Conservation (phyloP, 139 green algal species). For the Haematococcus sp. region DNA sequence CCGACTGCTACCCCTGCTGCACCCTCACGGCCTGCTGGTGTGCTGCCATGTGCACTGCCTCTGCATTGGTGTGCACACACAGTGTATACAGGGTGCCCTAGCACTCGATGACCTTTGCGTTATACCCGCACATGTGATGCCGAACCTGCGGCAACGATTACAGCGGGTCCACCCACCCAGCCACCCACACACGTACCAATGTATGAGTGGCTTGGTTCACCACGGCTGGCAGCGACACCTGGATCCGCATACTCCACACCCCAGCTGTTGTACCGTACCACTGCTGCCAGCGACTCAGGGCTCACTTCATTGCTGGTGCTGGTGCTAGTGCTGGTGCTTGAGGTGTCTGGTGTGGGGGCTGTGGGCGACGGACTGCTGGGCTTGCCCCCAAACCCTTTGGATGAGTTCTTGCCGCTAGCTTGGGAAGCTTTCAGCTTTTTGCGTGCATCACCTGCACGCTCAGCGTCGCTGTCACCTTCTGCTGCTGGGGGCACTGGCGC, state of each 20-base stretch:
- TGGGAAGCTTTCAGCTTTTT: not conserved
- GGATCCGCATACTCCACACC: conserved; percentile 18
- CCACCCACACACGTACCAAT: conserved; percentile 21
- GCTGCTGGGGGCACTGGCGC: not conserved
- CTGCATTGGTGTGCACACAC: not conserved
- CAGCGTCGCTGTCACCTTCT: not conserved
- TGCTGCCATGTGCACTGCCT: not conserved
- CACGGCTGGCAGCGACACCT: not conserved
- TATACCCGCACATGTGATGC: no score
- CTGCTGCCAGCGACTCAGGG: not conserved
- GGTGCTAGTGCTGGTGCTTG: no score
- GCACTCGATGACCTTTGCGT: no score
- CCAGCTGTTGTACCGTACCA: conserved; percentile 13
- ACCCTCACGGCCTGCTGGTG: not conserved
- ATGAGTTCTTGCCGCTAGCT: not conserved
- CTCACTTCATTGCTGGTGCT: conserved; percentile 1
- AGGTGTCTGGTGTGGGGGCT: no score
- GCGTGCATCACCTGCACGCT: not conserved
- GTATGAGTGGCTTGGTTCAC: conserved; percentile 11
- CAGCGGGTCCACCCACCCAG: not conserved
- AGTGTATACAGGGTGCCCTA: no score
- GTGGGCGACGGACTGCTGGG: not conserved
- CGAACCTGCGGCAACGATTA: no score
- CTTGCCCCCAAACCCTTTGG: conserved; percentile 7
- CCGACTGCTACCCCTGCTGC: not conserved